Conservation (phyloP, 441 rosid genomes). For the Manihot esculenta region DNA sequence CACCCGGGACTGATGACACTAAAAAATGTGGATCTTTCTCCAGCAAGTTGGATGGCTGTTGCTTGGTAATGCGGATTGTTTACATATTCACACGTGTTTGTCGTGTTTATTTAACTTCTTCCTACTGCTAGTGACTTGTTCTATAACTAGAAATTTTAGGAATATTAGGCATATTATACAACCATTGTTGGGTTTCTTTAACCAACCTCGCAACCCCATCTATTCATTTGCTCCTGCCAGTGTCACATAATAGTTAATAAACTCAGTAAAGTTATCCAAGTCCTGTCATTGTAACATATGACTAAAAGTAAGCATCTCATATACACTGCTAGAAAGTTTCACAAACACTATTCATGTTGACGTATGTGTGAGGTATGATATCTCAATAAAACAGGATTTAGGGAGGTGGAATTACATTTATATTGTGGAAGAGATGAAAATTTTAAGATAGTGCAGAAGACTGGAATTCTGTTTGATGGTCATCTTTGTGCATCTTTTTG, state of each 20-base stretch:
- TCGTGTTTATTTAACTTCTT: not conserved
- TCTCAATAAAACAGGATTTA: not conserved
- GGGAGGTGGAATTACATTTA: not conserved
- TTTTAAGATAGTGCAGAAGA: not conserved
- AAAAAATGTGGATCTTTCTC: slow-evolving; percentile 67
- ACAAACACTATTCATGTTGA: not conserved
- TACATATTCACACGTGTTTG: not conserved
- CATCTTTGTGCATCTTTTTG: not conserved
- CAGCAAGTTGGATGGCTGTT: slow-evolving; percentile 92
- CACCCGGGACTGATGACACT: slow-evolving; percentile 54
- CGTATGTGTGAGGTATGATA: not conserved
- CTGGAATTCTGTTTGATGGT: not conserved
- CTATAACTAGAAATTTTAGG: not conserved
- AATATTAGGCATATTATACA: not conserved
- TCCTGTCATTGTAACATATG: not conserved
- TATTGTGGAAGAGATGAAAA: not conserved
- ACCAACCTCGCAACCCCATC: not conserved
- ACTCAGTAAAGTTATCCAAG: not conserved
- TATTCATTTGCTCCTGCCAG: not conserved
- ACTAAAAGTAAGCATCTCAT: not conserved
- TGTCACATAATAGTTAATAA: not conserved
- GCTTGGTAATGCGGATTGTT: slow-evolving; percentile 54
- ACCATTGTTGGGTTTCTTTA: not conserved
- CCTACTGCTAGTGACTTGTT: not conserved
- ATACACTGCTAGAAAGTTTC: not conserved